Evolutionary conservation across 768 basidiomycete genomes (phyloP).

Genomic region (Vishniacozyma victoriae): DNA sequence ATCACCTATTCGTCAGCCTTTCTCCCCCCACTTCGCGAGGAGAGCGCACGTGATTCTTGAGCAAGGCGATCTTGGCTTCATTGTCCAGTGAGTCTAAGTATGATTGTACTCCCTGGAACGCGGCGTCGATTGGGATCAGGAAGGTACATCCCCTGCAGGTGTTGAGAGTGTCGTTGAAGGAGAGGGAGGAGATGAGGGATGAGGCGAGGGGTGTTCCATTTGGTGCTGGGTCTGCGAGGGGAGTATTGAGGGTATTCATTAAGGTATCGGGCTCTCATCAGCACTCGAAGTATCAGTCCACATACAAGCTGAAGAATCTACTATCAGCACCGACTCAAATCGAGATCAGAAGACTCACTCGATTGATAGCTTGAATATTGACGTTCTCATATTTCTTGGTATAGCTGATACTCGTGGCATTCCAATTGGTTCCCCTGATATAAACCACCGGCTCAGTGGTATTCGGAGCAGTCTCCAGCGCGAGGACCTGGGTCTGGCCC

Average conservation of each 20-base stretch:
- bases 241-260: constrained; percentile 8
- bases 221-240: constrained; percentile 1
- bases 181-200: constrained; percentile 1
- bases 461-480: constrained; percentile 19
- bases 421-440: constrained; percentile 28
- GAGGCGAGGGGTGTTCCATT: constrained; percentile 6
- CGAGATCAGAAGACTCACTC: constrained; percentile 15
- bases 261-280: constrained; percentile 16
- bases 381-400: constrained; percentile 17
- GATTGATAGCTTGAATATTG: constrained; percentile 23
- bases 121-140: constrained; percentile 23
- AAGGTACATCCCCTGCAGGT: constrained; percentile 25
- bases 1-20: constrained; percentile 13
- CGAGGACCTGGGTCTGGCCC: constrained; percentile 26
- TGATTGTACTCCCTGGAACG: constrained; percentile 1
- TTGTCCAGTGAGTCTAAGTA: not conserved
- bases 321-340: no score
- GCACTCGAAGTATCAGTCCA: not conserved
- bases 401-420: constrained; percentile 14
- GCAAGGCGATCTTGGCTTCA: constrained; percentile 4
- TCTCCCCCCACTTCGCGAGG: not conserved
- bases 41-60: constrained; percentile 22
- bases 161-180: constrained; percentile 8
- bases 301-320: constrained; percentile 6
- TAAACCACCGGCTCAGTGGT: constrained; percentile 4